phyloP scores from a whole-genome alignment of 441 rosid species.

The Aquilaria agallochum region DNA sequence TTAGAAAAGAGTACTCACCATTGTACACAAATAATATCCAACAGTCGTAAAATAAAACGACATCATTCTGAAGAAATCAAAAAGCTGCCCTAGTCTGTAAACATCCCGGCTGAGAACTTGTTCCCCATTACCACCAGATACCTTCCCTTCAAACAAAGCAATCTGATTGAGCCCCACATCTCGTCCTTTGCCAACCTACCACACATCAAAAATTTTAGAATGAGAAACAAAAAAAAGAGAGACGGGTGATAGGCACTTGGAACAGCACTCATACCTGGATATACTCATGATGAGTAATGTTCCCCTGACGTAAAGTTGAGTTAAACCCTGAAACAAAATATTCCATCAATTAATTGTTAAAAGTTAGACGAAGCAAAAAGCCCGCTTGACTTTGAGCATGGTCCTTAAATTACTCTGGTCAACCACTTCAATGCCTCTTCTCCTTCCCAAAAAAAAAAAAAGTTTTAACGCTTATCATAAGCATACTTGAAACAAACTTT shows the following conservation, averaged over 20 bases:
- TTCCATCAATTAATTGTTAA: too few relatives aligned
- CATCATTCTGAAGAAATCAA: slow-evolving; percentile 98
- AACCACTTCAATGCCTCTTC: too few relatives aligned
- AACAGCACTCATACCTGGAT: slow-evolving; percentile 63
- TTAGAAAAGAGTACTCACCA: slow-evolving; percentile 51
- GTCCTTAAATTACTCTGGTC: too few relatives aligned
- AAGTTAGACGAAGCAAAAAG: too few relatives aligned
- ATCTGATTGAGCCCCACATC: slow-evolving; percentile 99
- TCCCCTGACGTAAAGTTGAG: slow-evolving; percentile 97
- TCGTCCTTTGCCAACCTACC: slow-evolving; percentile 98
- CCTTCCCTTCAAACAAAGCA: slow-evolving; percentile 98
- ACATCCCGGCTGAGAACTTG: slow-evolving; percentile 99
- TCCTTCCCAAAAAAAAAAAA: too few relatives aligned
- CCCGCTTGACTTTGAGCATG: too few relatives aligned
- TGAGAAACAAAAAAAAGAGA: background rate
- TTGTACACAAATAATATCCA: slow-evolving; percentile 93
- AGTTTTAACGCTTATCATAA: too few relatives aligned
- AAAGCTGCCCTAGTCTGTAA: slow-evolving; percentile 98
- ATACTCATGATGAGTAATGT: slow-evolving; percentile 98
- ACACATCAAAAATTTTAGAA: background rate
- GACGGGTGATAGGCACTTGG: background rate
- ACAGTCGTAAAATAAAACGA: slow-evolving; percentile 97
- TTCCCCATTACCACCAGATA: slow-evolving; percentile 98
- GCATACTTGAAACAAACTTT: too few relatives aligned
- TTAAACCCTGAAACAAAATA: slow-evolving; percentile 68